phyloP scores from a whole-genome alignment of 2,329 filamentous ascomycete genomes.

The Sarocladium strictum region DNA sequence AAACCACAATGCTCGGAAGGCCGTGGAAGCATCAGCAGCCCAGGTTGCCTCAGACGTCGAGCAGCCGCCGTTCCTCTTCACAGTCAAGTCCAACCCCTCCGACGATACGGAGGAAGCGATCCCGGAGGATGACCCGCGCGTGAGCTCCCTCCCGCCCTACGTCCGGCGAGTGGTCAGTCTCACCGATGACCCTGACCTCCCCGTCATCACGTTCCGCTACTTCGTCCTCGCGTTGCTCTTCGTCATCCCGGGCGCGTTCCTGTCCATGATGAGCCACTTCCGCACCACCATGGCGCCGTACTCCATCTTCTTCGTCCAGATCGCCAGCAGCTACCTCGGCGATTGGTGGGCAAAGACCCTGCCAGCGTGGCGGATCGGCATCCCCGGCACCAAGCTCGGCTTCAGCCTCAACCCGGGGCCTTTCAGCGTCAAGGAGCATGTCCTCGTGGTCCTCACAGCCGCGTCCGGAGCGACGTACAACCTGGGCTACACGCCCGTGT shows the following conservation, averaged over 20 bases:
- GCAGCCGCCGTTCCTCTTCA: slow-evolving; percentile 16
- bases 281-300: slow-evolving; percentile 53
- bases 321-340: slow-evolving; percentile 49
- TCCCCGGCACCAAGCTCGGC: slow-evolving; percentile 40
- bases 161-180: slow-evolving; percentile 53
- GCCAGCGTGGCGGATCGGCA: slow-evolving; percentile 37
- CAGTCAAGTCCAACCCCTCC: slow-evolving; percentile 11
- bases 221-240: slow-evolving; percentile 50
- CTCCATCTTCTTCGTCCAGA: slow-evolving; percentile 57
- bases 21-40: background rate
- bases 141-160: slow-evolving; percentile 46
- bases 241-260: slow-evolving; percentile 49
- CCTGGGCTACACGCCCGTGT: slow-evolving; percentile 44
- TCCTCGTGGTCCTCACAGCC: slow-evolving; percentile 48
- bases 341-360: slow-evolving; percentile 45
- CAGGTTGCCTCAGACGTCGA: slow-evolving; percentile 12
- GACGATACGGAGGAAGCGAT: slow-evolving; percentile 21
- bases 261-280: slow-evolving; percentile 50
- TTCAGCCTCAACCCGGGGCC: slow-evolving; percentile 52
- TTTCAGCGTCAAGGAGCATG: slow-evolving; percentile 53
- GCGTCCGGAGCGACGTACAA: slow-evolving; percentile 48
- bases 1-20: background rate
- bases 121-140: slow-evolving; percentile 41
- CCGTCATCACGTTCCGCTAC: slow-evolving; percentile 55
- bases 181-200: slow-evolving; percentile 47